phyloP scores from a whole-genome alignment of 2,329 filamentous ascomycete species.

The Cladophialophora immunda region DNA sequence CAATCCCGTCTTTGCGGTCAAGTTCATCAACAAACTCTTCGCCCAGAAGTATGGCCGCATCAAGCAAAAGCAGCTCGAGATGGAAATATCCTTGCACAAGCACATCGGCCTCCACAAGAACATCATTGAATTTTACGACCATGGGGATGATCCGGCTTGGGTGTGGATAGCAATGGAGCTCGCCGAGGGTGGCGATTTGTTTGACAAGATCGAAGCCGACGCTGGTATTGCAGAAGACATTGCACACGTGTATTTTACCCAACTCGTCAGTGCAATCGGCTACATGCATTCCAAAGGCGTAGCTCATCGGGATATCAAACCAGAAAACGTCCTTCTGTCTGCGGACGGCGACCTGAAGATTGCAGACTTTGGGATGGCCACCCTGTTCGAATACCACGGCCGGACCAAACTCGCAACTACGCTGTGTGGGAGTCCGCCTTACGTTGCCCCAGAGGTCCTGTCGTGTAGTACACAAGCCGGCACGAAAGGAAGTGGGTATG shows the following conservation, averaged over 20 bases:
- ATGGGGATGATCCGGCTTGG: conserved; percentile 86
- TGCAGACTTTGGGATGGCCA: conserved; percentile 95
- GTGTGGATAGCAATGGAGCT: conserved; percentile 99
- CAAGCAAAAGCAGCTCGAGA: conserved; percentile 84
- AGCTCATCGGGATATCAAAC: conserved; percentile 89
- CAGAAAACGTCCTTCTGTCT: conserved; percentile 93
- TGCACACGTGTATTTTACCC: conserved; percentile 94
- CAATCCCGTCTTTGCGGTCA: conserved; percentile 89
- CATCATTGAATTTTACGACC: conserved; percentile 90
- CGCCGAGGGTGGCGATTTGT: conserved; percentile 92
- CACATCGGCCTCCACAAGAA: conserved; percentile 90
- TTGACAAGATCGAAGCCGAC: conserved; percentile 99
- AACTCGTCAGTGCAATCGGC: conserved; percentile 86
- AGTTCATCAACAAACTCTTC: conserved; percentile 98
- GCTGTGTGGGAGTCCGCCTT: conserved; percentile 94
- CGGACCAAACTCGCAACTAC: conserved; percentile 82
- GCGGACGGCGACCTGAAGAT: conserved; percentile 87
- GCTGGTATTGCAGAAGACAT: conserved; percentile 94
- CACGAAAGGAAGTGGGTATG: conserved; percentile 55
- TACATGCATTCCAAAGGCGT: conserved; percentile 98
- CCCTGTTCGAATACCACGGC: conserved; percentile 89
- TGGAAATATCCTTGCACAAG: conserved; percentile 90
- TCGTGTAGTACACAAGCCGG: conserved; percentile 61
- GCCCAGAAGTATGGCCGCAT: conserved; percentile 88
- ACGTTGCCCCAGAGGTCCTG: conserved; percentile 93